Evolutionary conservation across 495 filamentous ascomycete species (phyloP).

Genomic region (Trichoderma erinaceum): DNA sequence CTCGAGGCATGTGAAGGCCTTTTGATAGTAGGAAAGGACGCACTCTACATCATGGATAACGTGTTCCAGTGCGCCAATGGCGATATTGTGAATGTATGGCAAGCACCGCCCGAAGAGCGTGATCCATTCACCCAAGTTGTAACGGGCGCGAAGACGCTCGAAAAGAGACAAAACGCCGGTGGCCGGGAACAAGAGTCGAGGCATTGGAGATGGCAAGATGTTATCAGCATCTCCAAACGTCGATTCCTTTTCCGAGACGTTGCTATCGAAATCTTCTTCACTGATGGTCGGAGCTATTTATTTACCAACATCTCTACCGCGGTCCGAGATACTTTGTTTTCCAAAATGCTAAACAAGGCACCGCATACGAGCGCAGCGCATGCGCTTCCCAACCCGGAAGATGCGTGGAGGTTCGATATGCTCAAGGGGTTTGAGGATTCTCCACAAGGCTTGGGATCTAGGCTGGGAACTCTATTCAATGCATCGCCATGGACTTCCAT

Average conservation of each 20-base stretch:
- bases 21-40: slow-evolving; percentile 85
- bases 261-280: slow-evolving; percentile 91
- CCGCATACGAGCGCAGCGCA: slow-evolving; percentile 59
- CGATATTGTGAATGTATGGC: slow-evolving; percentile 92
- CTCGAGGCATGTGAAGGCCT: slow-evolving; percentile 89
- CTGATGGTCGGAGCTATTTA: slow-evolving; percentile 91
- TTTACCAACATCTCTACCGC: slow-evolving; percentile 69
- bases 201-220: slow-evolving; percentile 89
- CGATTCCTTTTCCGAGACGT: slow-evolving; percentile 95
- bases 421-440: slow-evolving; percentile 74
- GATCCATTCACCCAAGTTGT: slow-evolving; percentile 95
- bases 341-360: slow-evolving; percentile 66
- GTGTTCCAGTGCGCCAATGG: slow-evolving; percentile 92
- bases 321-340: slow-evolving; percentile 71
- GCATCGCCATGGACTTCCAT: slow-evolving; percentile 66
- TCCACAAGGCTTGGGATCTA: slow-evolving; percentile 77
- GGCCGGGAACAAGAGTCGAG: slow-evolving; percentile 65
- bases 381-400: slow-evolving; percentile 51
- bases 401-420: slow-evolving; percentile 83
- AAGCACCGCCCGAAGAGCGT: slow-evolving; percentile 85
- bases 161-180: slow-evolving; percentile 45
- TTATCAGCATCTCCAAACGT: slow-evolving; percentile 94
- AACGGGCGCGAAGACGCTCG: slow-evolving; percentile 63
- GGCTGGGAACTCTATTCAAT: slow-evolving; percentile 93
- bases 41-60: slow-evolving; percentile 88